Evolutionary conservation across 148 eudicot species (phyloP).

Genomic region (Arbutus unedo): DNA sequence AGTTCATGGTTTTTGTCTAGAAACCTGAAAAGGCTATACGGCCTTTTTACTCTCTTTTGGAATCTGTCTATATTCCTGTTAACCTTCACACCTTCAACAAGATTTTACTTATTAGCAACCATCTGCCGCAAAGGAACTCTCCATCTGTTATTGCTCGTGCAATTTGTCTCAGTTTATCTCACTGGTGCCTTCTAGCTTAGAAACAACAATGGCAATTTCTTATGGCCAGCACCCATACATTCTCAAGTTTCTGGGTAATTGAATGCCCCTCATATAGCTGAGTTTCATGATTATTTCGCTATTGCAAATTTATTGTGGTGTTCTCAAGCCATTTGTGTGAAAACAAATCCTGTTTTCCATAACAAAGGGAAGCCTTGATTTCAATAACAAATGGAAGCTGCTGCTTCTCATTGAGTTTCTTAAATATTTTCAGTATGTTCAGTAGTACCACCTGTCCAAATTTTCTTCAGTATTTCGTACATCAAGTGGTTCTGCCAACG

Average conservation of each 20-base stretch:
- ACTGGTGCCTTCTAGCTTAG: background rate
- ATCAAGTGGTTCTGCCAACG: background rate
- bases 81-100: background rate
- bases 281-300: background rate
- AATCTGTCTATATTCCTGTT: conserved; percentile 6
- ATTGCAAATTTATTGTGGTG: background rate
- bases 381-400: no score
- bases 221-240: background rate
- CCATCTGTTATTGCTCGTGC: background rate
- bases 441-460: background rate
- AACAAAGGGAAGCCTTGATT: background rate
- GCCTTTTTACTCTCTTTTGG: background rate
- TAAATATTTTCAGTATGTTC: background rate
- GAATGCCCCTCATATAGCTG: background rate
- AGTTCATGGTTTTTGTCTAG: background rate
- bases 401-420: conserved; percentile 3
- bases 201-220: background rate
- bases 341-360: background rate
- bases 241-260: background rate
- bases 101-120: background rate
- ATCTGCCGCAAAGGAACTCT: background rate
- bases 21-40: background rate
- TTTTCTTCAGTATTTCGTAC: background rate
- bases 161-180: background rate
- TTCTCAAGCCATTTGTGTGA: background rate